Conservation (phyloP, 441 rosid genomes). For the Gossypium aridum region DNA sequence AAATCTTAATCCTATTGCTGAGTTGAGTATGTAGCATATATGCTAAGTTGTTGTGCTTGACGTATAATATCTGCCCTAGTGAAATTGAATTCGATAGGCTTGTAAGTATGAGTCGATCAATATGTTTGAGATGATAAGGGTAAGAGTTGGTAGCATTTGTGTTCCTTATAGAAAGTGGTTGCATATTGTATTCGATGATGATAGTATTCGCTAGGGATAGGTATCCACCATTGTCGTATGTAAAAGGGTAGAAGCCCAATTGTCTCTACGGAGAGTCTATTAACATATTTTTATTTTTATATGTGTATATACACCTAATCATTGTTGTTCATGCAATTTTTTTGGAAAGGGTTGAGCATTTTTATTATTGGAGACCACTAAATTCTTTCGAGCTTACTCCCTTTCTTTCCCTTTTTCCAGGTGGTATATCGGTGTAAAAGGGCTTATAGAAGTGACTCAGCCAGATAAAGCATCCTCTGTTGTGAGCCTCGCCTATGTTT, state of each 20-base stretch:
- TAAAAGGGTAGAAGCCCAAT: background rate
- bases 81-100: too few species aligned
- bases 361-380: background rate
- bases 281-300: too few species aligned
- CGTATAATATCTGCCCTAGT: too few species aligned
- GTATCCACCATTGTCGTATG: background rate
- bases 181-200: background rate
- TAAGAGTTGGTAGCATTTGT: too few species aligned
- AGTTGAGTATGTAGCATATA: too few species aligned
- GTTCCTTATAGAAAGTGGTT: background rate
- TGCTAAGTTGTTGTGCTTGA: too few species aligned
- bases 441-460: background rate
- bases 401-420: background rate
- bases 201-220: background rate
- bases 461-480: background rate
- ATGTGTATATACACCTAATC: background rate
- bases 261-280: background rate
- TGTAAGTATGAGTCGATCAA: too few species aligned
- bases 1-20: too few species aligned
- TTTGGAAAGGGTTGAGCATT: background rate
- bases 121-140: too few species aligned
- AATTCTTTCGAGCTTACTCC: background rate
- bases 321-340: background rate
- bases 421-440: background rate
- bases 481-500: background rate